Evolutionary conservation across 169 alveolate genomes (phyloP).

Genomic region (Plasmodium sp.): DNA sequence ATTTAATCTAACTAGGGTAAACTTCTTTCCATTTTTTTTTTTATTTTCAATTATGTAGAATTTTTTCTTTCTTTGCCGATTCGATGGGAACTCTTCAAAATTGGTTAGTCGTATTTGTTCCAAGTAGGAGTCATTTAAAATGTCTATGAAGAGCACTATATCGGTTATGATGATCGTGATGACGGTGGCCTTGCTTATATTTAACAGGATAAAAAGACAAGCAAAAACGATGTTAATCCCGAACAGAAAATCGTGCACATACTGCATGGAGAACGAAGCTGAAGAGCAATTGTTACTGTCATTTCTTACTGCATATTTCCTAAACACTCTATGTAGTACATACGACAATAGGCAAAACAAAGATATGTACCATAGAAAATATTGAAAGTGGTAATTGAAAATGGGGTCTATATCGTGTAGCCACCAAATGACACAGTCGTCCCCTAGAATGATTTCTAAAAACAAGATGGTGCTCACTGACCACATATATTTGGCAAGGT

Average conservation of each 20-base stretch:
- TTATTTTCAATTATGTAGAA: constrained; percentile 63
- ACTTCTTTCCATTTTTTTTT: constrained; percentile 26
- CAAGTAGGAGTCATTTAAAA: constrained; percentile 57
- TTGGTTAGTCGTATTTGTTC: constrained; percentile 39
- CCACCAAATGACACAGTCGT: constrained; percentile 69
- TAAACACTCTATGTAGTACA: neutral
- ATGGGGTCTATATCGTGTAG: constrained; percentile 67
- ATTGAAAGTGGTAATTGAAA: constrained; percentile 66
- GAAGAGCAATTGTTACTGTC: constrained; percentile 2
- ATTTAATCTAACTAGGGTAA: constrained; percentile 22
- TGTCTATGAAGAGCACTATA: constrained; percentile 50
- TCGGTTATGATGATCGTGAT: constrained; percentile 29
- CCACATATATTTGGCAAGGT: constrained; percentile 66
- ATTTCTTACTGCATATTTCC: neutral
- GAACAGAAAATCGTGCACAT: constrained; percentile 28
- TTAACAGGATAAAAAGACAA: constrained; percentile 32
- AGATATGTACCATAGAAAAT: constrained; percentile 52
- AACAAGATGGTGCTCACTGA: constrained; percentile 49
- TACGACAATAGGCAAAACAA: constrained; percentile 9
- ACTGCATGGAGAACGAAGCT: neutral
- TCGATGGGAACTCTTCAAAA: neutral
- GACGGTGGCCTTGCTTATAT: constrained; percentile 35
- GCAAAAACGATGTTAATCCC: constrained; percentile 40
- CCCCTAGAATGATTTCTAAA: constrained; percentile 33
- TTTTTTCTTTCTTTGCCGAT: constrained; percentile 13